Conservation (phyloP, 2,329 filamentous ascomycete genomes). For the Celoporthe dispersa region DNA sequence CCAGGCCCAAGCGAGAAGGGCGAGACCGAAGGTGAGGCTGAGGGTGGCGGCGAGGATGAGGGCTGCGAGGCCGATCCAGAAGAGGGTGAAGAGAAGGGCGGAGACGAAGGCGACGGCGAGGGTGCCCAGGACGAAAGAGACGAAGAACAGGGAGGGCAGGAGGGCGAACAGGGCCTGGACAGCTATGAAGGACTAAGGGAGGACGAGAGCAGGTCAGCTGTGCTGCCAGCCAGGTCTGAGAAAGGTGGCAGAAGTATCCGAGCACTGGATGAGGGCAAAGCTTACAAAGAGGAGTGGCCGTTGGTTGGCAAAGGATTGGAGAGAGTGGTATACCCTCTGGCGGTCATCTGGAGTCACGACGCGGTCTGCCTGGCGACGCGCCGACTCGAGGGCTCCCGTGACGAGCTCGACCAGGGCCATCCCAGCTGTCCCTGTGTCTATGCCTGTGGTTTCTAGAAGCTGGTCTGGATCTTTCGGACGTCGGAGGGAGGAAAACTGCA, state of each 20-base stretch:
- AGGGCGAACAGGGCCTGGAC: conserved; percentile 68
- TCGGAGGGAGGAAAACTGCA: background rate
- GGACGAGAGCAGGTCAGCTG: conserved; percentile 2
- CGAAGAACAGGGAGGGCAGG: conserved; percentile 71
- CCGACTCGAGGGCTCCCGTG: conserved; percentile 44
- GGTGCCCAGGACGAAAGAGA: conserved; percentile 66
- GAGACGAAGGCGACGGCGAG: conserved; percentile 65
- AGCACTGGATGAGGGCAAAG: background rate
- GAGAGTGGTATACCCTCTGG: conserved; percentile 57
- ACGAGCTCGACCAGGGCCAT: conserved; percentile 41
- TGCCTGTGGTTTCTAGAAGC: background rate
- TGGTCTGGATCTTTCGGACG: background rate
- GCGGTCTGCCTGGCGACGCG: conserved; percentile 51
- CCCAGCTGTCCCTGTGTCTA: background rate
- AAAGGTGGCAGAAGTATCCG: background rate
- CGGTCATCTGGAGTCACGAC: conserved; percentile 65
- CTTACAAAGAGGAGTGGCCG: conserved; percentile 74
- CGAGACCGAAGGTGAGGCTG: conserved; percentile 66
- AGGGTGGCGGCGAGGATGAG: conserved; percentile 71
- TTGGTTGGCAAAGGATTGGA: conserved; percentile 60
- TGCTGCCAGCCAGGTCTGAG: background rate
- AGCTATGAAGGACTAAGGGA: conserved; percentile 67
- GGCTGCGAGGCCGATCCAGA: conserved; percentile 69
- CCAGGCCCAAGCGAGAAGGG: conserved; percentile 70
- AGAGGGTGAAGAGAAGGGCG: conserved; percentile 68